Conservation (phyloP, 164 flowering plant species). For the Buxus sempervirens region DNA sequence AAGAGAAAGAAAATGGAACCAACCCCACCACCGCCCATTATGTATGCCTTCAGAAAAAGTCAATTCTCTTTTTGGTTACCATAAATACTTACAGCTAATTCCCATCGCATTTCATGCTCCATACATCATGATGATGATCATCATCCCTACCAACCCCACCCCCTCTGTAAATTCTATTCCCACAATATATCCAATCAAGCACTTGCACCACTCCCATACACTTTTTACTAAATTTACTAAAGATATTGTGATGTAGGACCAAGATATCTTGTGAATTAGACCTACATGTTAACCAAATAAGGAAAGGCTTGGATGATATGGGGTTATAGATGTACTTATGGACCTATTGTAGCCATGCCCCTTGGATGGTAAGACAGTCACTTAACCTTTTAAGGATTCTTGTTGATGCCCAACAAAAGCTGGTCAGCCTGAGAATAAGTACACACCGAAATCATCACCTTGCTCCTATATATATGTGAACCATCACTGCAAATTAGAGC, state of each 20-base stretch:
- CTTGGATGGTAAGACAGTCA: slow-evolving; percentile 15
- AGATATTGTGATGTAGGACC: neutral
- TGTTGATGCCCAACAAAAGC: neutral
- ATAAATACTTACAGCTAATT: neutral
- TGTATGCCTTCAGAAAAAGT: neutral
- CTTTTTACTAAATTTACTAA: neutral
- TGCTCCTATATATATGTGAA: slow-evolving; percentile 6
- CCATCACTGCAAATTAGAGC: neutral
- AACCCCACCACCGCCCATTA: neutral
- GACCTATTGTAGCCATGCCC: slow-evolving; percentile 9
- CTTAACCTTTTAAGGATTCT: slow-evolving; percentile 6
- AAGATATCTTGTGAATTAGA: neutral
- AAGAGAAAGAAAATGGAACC: neutral
- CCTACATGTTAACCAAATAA: slow-evolving; percentile 2
- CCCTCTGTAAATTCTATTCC: slow-evolving; percentile 11
- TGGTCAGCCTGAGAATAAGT: slow-evolving; percentile 8
- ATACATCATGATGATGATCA: neutral
- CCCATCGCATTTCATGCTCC: neutral
- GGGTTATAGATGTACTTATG: neutral
- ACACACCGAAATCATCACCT: neutral
- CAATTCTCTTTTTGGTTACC: neutral
- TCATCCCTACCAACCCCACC: neutral
- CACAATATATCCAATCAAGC: slow-evolving; percentile 1
- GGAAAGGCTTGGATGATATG: slow-evolving; percentile 15
- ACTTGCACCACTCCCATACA: neutral